Percentiles rank a stretch among this genome's conserved stretches.
Conservation (phyloP, 2,329 filamentous ascomycete genomes). For the Colletotrichum sp. region DNA sequence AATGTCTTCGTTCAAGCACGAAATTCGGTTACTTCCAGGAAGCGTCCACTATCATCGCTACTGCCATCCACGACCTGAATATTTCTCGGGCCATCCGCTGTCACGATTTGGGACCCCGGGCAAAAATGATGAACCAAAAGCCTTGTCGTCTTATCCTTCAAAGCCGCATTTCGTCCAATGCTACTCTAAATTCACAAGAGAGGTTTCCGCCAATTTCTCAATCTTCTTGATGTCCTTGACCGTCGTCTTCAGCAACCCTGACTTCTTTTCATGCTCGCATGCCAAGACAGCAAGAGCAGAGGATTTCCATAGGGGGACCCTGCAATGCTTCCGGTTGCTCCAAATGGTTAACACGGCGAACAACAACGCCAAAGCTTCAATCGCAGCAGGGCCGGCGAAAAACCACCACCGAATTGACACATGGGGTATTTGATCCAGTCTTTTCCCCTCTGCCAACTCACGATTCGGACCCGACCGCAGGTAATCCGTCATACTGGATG, state of each 20-base stretch:
- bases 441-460: accelerated
- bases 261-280: neutral
- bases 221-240: neutral
- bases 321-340: neutral
- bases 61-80: neutral
- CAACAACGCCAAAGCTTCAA: neutral
- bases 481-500: neutral
- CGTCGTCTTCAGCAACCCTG: neutral
- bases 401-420: neutral
- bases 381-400: neutral
- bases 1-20: neutral
- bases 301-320: neutral
- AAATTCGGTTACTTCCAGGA: neutral
- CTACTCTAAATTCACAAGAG: neutral
- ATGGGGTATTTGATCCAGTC: accelerated
- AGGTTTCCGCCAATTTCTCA: accelerated
- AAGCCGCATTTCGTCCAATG: neutral
- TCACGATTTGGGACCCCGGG: neutral
- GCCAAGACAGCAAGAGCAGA: neutral
- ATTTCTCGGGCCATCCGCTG: neutral
- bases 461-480: accelerated
- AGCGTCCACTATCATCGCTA: accelerated
- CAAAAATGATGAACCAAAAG: neutral
- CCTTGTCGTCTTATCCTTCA: too few species aligned
- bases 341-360: neutral